Percentiles rank a stretch among this genome's conserved stretches.
phyloP scores from a whole-genome alignment of 2,329 filamentous ascomycete genomes.

The Diplodia sapinea region DNA sequence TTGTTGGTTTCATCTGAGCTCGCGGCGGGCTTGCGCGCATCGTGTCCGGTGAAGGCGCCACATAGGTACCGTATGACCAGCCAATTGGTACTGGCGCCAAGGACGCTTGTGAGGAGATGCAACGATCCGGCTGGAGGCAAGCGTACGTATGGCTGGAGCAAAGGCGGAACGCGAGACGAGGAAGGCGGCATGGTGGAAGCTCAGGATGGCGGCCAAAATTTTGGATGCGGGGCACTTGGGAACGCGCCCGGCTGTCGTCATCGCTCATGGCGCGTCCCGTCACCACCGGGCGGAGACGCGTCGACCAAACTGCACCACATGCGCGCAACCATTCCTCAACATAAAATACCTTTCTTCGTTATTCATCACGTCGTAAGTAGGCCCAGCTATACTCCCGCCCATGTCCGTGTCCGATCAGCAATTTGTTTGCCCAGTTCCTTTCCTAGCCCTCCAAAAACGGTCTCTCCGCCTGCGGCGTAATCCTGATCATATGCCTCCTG shows the following conservation, averaged over 20 bases:
- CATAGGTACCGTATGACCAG: slow-evolving; percentile 59
- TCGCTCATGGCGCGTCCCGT: not conserved
- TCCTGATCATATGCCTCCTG: slow-evolving; percentile 23
- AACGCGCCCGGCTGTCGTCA: slow-evolving; percentile 1
- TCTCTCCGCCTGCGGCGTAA: slow-evolving; percentile 19
- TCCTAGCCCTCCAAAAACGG: not conserved
- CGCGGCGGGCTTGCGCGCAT: slow-evolving; percentile 32
- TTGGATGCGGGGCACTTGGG: slow-evolving; percentile 19
- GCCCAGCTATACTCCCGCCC: too few relatives aligned
- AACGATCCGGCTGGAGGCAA: slow-evolving; percentile 62
- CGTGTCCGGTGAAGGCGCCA: slow-evolving; percentile 49
- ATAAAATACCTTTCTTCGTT: not conserved
- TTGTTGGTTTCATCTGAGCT: slow-evolving; percentile 42
- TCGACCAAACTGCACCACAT: not conserved
- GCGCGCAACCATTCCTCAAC: not conserved
- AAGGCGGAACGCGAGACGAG: slow-evolving; percentile 62
- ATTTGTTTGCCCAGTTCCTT: not conserved
- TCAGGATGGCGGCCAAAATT: not conserved
- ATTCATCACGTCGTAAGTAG: not conserved
- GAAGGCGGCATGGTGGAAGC: slow-evolving; percentile 40
- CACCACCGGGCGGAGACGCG: not conserved
- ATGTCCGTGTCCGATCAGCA: not conserved
- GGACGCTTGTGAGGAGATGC: slow-evolving; percentile 70
- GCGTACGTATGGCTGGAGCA: slow-evolving; percentile 68
- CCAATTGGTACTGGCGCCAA: slow-evolving; percentile 61